Conservation (phyloP, 2,329 filamentous ascomycete species). For the Tolypocladium capitatum region DNA sequence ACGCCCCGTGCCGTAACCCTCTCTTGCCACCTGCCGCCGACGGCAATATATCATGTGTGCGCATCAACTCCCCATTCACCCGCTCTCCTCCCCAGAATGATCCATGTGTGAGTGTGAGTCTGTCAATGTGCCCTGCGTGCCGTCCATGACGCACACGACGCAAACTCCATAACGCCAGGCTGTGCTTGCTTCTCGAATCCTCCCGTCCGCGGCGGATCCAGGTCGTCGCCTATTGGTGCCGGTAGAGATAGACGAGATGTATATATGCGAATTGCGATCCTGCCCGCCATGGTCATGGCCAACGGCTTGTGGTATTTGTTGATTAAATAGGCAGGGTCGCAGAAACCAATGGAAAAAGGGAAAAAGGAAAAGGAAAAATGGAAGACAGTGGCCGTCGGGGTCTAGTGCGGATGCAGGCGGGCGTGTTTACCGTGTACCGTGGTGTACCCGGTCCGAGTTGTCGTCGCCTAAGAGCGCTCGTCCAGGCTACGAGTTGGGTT, state of each 20-base stretch:
- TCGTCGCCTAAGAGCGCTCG: neutral
- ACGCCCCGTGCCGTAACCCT: neutral
- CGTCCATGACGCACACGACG: neutral
- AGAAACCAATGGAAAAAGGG: neutral
- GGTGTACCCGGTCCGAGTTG: neutral
- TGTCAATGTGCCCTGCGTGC: neutral
- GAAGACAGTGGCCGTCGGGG: neutral
- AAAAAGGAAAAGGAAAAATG: neutral
- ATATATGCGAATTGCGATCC: neutral
- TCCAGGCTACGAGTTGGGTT: neutral
- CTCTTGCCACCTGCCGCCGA: neutral
- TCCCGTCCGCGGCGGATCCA: neutral
- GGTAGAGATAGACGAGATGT: neutral
- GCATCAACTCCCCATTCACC: neutral
- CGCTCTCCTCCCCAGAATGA: neutral
- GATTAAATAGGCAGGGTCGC: neutral
- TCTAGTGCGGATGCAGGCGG: too few relatives aligned
- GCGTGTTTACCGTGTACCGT: too few relatives aligned
- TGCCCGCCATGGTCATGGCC: neutral
- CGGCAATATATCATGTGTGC: neutral
- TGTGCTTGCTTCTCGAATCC: conserved; percentile 1
- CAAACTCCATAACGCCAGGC: conserved; percentile 3
- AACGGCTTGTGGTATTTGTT: neutral
- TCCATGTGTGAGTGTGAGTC: neutral
- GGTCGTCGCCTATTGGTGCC: neutral